Conservation (phyloP, 208 protist genomes). For the Acanthamoeba triangularis region DNA sequence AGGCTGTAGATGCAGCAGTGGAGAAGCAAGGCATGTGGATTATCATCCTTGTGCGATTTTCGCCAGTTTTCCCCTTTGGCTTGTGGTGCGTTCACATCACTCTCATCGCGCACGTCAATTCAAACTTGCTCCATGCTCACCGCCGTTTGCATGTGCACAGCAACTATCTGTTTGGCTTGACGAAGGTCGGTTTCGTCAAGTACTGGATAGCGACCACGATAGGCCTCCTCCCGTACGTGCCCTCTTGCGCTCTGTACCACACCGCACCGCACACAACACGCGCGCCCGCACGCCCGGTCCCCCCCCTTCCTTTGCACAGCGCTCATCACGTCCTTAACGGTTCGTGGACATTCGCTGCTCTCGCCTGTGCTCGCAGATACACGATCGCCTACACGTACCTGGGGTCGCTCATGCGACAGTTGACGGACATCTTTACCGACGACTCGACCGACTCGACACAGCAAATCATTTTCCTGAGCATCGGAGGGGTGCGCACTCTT, state of each 20-base stretch:
- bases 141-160: background rate
- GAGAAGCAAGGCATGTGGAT: slow-evolving; percentile 63
- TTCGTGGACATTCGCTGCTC: too few species aligned
- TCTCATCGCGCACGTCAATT: background rate
- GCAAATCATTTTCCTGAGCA: slow-evolving; percentile 64
- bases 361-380: background rate
- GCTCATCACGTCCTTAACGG: background rate
- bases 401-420: slow-evolving; percentile 60
- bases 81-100: slow-evolving; percentile 2
- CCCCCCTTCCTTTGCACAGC: background rate
- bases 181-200: slow-evolving; percentile 16
- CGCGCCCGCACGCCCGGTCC: too few species aligned
- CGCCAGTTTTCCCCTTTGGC: slow-evolving; percentile 63
- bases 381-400: slow-evolving; percentile 51
- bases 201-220: slow-evolving; percentile 55
- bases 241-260: background rate
- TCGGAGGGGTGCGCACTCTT: slow-evolving; percentile 10
- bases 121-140: background rate
- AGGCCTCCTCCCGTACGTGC: slow-evolving; percentile 40
- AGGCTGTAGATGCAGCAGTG: slow-evolving; percentile 19
- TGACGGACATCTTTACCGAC: slow-evolving; percentile 44
- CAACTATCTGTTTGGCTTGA: slow-evolving; percentile 62
- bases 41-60: slow-evolving; percentile 55
- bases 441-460: slow-evolving; percentile 57
- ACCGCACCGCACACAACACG: too few species aligned